phyloP scores from a whole-genome alignment of 495 filamentous ascomycete species.

The Barbatosphaeria neglecta region DNA sequence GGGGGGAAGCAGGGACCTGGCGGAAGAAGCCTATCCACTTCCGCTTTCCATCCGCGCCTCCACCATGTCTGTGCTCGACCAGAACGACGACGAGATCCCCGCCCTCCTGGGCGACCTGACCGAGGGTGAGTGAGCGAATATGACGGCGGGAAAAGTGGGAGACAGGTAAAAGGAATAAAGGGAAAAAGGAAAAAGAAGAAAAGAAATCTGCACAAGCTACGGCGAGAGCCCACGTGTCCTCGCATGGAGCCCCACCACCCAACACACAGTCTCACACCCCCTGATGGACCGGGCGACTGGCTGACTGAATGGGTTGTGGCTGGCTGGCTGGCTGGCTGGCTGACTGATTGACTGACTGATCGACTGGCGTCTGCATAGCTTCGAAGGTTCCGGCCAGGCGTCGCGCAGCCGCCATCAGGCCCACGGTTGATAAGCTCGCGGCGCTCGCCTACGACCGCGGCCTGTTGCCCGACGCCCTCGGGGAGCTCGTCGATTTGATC shows the following conservation, averaged over 20 bases:
- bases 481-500: slow-evolving; percentile 53
- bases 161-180: no score
- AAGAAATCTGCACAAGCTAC: neutral
- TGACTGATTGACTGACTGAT: neutral
- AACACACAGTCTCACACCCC: neutral
- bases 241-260: neutral
- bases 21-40: no score
- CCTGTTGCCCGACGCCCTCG: slow-evolving; percentile 46
- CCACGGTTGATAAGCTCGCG: slow-evolving; percentile 34
- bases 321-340: no score
- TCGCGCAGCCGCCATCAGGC: slow-evolving; percentile 28
- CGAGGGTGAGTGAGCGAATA: neutral
- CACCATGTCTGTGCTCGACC: neutral
- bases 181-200: neutral
- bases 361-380: slow-evolving; percentile 18
- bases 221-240: neutral
- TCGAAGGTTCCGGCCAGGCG: slow-evolving; percentile 38
- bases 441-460: slow-evolving; percentile 53
- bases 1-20: no score
- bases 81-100: neutral
- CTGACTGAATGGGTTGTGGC: neutral
- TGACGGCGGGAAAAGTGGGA: no score
- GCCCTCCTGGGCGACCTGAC: neutral
- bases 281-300: neutral
- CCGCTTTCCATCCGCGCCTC: neutral